Evolutionary conservation across 257 asterid genomes (phyloP).

Genomic region (Anisodus tanguticus): DNA sequence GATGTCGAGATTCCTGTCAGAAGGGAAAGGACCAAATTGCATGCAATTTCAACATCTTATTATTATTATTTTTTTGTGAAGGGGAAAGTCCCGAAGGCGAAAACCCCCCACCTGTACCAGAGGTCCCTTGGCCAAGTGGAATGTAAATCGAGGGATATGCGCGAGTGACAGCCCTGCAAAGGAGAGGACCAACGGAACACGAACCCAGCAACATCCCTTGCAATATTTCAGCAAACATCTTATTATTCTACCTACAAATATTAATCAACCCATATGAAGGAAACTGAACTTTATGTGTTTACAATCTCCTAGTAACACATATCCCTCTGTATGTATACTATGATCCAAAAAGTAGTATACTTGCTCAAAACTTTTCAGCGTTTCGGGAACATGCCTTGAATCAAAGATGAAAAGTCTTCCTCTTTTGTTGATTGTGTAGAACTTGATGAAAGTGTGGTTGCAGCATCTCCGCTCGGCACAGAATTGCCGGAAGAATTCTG

Average conservation of each 20-base stretch:
- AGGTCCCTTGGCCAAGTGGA: too few relatives aligned
- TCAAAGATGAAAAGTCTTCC: constrained; percentile 90
- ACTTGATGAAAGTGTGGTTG: constrained; percentile 52
- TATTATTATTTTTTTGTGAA: neutral
- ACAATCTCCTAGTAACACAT: constrained; percentile 40
- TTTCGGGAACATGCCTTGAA: constrained; percentile 80
- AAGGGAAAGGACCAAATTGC: neutral
- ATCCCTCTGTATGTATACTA: constrained; percentile 30
- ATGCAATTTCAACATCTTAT: constrained; percentile 46
- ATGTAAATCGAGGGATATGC: too few relatives aligned
- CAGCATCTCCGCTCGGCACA: constrained; percentile 46
- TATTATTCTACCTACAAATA: constrained; percentile 47
- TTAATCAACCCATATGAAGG: constrained; percentile 36
- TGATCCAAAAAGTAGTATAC: constrained; percentile 9
- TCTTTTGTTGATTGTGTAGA: constrained; percentile 70
- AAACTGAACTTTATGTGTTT: constrained; percentile 42
- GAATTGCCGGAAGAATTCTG: constrained; percentile 52
- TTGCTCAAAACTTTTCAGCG: constrained; percentile 38
- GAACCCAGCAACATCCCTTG: too few relatives aligned
- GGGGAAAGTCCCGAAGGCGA: too few relatives aligned
- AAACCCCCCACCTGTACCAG: too few relatives aligned
- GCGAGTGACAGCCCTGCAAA: too few relatives aligned
- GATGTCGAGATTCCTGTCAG: too few relatives aligned
- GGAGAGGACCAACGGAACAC: too few relatives aligned
- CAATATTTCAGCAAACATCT: constrained; percentile 27